phyloP scores from a whole-genome alignment of 306 rosid genomes.

The Gillenia trifoliata region DNA sequence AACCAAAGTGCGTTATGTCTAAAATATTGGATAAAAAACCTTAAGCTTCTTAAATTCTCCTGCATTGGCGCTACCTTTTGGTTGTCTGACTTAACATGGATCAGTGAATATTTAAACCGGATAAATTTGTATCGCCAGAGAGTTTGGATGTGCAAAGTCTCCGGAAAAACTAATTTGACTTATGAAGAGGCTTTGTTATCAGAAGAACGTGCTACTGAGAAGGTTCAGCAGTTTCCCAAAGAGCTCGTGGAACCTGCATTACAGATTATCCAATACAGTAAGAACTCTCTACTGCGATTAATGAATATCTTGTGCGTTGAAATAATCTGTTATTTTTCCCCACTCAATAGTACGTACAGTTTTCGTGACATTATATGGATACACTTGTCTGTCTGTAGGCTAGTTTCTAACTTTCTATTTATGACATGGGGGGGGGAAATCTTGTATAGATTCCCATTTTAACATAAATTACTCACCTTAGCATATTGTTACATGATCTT shows the following conservation, averaged over 20 bases:
- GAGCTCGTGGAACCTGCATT: slow-evolving; percentile 68
- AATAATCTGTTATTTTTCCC: background rate
- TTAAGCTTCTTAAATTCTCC: background rate
- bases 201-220: slow-evolving; percentile 74
- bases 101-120: slow-evolving; percentile 68
- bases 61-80: slow-evolving; percentile 2
- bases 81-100: slow-evolving; percentile 41
- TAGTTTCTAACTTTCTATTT: background rate
- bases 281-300: slow-evolving; percentile 22
- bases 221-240: slow-evolving; percentile 80
- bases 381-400: background rate
- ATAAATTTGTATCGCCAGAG: slow-evolving; percentile 78
- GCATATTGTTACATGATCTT: background rate
- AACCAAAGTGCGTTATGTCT: background rate
- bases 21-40: background rate
- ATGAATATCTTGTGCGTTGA: background rate
- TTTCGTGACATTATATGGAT: background rate
- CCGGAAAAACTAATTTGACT: slow-evolving; percentile 79
- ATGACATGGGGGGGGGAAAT: background rate
- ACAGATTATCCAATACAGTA: slow-evolving; percentile 78
- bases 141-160: slow-evolving; percentile 79
- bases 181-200: slow-evolving; percentile 94
- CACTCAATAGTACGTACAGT: background rate
- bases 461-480: background rate
- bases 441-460: background rate